Base-by-base conservation (phyloP, 2,329 filamentous ascomycete species). In the Rhinocladiella mackenziei region DNA sequence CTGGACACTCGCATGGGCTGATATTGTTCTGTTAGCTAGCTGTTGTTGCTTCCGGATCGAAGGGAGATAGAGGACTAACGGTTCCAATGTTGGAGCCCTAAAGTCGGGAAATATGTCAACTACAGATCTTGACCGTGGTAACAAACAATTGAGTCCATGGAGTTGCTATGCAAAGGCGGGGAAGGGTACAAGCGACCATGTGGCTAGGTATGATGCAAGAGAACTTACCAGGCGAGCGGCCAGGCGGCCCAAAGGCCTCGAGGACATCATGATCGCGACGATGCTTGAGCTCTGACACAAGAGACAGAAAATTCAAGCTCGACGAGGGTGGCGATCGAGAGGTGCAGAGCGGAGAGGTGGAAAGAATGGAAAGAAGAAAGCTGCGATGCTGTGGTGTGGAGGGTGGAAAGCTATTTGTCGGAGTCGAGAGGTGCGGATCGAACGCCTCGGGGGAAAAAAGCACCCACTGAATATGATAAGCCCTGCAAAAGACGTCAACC, bases 41-140 rank as follows among this genome's bases (percentile, higher is more conserved):
- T 31, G 30, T 34, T 43, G 7, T 6, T 18, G 20, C 32, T 19
- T 35, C 33, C 32, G 42, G 18, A 19, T 26, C 25, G 42, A 38
- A 20, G 17, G 29, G n/a, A 25, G 40, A 31, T 39, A 34, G 39
- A 47, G 28, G 18, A 61, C 68, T 68, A 65, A 71, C 68, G 61
- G 66, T 59, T 57, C 67, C 67, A 61, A 67, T 66, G 61, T 68
- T 67, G 51, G 67, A 62, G 60, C 67, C 65, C 67, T 71, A 51
- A 15, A 11, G 25, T 36, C 5, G 44, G 38, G 39, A 37, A 33
- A 38, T 9, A 19, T 18, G 34, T 53, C 31, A 53, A 48, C 39
- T 19, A 23, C 19, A 10, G n/a, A 20, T 37, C 38, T 25, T 18
- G 9, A 17, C 9, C 20, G 11, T 4, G 32, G n/a, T 9, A 13